Evolutionary conservation across 1,284 basidiomycete genomes (phyloP), one percentile per base, ranked within the genome.

Genomic region (Sanghuangporus weigelae): DNA sequence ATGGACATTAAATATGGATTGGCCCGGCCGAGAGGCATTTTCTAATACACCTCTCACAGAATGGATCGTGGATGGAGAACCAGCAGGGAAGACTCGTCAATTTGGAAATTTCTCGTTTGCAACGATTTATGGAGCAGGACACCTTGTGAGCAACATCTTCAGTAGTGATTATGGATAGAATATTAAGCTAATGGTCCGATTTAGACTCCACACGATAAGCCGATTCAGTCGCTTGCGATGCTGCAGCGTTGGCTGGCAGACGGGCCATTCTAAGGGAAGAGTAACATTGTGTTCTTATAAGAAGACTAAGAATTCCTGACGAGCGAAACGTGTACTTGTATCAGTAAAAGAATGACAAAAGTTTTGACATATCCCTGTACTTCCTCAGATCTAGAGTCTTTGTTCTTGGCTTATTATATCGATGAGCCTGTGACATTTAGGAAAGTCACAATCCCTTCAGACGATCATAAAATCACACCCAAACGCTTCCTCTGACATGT

Each of bases 171-270:
- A 11, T 51, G 1, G 19, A 51, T 12, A 51, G 8, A 6, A 14
- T 7, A 40, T 21, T 39, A 39, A 23, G 26, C 57, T 23, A 19
- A 23, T 40, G 3, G 14, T 44, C 19, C 26, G 14, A 48, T 38
- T 8, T 59, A 87, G 85, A 83, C 81, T 58, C 85, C 86, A 7
- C 84, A 84, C 67, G 81, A 87, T 68, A 84, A 85, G 69, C 86
- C 85, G 0, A 79, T 79, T 65, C 79, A 83, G 65, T 76, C 83
- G 0, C 70, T 87, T 65, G 77, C 74, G 36, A 72, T 87, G 57
- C 73, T 85, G 4, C 78, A 81, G 46, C 75, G 77, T 56, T 87
- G 85, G 85, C 68, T 86, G 59, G 76, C 76, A 5, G 73, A 71
- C 11, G n/a, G 46, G 51, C 59, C 23, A 16, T 38, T 54, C 31